Evolutionary conservation across 176 grass and related monocot genomes (phyloP).

Genomic region (Bothriochloa decipiens): DNA sequence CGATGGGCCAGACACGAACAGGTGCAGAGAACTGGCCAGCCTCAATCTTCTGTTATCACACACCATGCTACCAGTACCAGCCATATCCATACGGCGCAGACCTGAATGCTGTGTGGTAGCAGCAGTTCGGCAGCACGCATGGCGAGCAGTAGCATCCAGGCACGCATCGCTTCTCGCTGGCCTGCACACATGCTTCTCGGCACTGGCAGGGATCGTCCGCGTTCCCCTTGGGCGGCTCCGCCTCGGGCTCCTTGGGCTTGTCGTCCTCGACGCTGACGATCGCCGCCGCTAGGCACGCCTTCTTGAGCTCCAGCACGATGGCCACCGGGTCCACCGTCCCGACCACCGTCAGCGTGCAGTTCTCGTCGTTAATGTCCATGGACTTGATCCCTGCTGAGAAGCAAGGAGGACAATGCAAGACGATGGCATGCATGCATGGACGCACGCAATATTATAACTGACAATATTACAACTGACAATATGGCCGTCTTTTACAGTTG

Average conservation of each 20-base stretch:
- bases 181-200: not conserved
- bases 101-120: slow-evolving; percentile 4
- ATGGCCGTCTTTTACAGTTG: too few relatives aligned
- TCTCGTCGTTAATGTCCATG: slow-evolving; percentile 44
- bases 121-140: not conserved
- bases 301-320: slow-evolving; percentile 43
- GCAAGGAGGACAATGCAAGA: too few relatives aligned
- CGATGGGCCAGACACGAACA: not conserved
- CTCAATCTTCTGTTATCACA: not conserved
- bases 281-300: not conserved
- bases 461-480: not conserved
- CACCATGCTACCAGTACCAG: not conserved
- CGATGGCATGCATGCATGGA: not conserved
- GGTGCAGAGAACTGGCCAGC: not conserved
- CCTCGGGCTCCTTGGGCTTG: not conserved
- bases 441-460: not conserved
- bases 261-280: slow-evolving; percentile 38
- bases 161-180: not conserved
- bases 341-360: slow-evolving; percentile 48
- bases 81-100: not conserved
- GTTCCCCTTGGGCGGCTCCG: not conserved
- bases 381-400: slow-evolving; percentile 53
- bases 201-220: not conserved
- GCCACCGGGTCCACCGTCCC: slow-evolving; percentile 45
- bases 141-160: not conserved